Evolutionary conservation across 2,329 filamentous ascomycete species (phyloP), one percentile per base, ranked within the genome.

Genomic region (Eutypella sp.): DNA sequence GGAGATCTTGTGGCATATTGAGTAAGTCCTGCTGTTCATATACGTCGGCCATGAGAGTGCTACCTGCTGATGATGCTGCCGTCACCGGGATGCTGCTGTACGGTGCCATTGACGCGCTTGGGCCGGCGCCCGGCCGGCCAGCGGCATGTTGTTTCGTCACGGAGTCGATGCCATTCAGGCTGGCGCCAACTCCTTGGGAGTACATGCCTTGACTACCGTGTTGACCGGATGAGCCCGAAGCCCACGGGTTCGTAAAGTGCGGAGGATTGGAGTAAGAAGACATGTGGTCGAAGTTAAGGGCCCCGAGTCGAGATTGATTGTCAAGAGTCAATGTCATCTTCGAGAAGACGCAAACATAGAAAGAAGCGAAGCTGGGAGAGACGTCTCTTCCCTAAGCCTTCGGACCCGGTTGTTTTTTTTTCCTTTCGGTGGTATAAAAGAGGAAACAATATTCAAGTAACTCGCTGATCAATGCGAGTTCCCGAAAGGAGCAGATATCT

Each of bases 271-370:
- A 65, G 69, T 88, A 89, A 57, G 70, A 67, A 66, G 87, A 82
- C 76, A 90, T 83, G 66, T 81, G 77, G 67, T 92, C 88, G 75
- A 92, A 93, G 68, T 81, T 82, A 73, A 95, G 70, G 65, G 78
- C 80, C 63, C 79, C 87, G 72, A 86, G 88, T 67, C 82, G 81
- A 74, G 83, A 88, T 72, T 92, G 89, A 68, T 90, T 87, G 73
- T 96, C 89, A 75, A 96, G 82, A 69, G 91, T 88, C 89, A 96
- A 95, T 73, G 89, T 93, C 90, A 96, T 96, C 68, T 69, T 82
- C 72, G 56, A 61, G 52, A 47, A 46, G 47, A 52, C 51, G 51
- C 51, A 29, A 50, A 52, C 38, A 47, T 50, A 51, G 43, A 51
- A 48, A 53, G 43, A 44, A 43, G 41, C 34, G 40, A 51, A 50